Evolutionary conservation across 169 alveolate genomes (phyloP).

Genomic region (Fabrea salina): DNA sequence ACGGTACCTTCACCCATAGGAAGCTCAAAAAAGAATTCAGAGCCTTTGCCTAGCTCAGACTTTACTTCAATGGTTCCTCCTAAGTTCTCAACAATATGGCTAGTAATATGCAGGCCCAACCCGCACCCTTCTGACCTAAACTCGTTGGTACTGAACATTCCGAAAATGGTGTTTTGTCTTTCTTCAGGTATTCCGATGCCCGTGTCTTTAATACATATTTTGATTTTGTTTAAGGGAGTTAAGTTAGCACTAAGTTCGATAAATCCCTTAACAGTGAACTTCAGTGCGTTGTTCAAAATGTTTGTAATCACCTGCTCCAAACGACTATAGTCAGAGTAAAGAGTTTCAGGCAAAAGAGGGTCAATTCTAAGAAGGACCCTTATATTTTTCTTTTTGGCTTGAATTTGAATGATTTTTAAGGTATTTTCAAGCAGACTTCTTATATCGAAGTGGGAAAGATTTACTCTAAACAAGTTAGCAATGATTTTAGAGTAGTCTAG

Average conservation of each 20-base stretch:
- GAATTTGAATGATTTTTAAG: background rate
- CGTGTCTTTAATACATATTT: background rate
- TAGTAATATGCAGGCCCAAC: conserved; percentile 13
- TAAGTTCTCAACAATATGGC: background rate
- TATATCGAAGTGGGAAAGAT: background rate
- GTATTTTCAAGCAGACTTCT: background rate
- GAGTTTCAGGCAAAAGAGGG: background rate
- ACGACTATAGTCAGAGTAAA: background rate
- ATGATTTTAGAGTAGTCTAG: conserved; percentile 10
- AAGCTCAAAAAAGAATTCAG: background rate
- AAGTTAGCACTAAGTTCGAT: background rate
- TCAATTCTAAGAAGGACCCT: background rate
- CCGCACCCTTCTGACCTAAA: conserved; percentile 5
- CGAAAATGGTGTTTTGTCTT: background rate
- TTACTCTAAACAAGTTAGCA: background rate
- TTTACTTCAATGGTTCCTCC: conserved; percentile 11
- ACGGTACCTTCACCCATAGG: too few relatives aligned
- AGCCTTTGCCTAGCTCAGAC: background rate
- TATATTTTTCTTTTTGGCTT: background rate
- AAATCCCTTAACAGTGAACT: conserved; percentile 13
- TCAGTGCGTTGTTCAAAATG: conserved; percentile 7
- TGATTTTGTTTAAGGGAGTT: background rate
- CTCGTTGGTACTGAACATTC: background rate
- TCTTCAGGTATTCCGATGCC: conserved; percentile 21
- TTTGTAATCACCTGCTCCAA: background rate